Evolutionary conservation across 345 rosid species (phyloP).

Genomic region (Litchi chinensis): DNA sequence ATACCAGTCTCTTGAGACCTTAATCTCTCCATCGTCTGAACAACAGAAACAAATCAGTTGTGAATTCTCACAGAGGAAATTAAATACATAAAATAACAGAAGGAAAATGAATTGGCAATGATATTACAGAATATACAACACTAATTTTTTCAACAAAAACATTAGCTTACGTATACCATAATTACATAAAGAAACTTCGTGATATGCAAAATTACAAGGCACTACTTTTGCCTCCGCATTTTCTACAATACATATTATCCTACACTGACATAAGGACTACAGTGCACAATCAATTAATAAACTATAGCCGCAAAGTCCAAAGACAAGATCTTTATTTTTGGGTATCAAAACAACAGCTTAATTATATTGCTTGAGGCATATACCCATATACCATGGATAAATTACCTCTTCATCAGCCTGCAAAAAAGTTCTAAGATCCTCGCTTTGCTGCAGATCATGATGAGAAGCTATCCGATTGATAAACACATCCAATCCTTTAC

Average conservation of each 20-base stretch:
- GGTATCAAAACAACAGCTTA: neutral
- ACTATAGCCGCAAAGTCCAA: neutral
- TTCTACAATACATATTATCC: neutral
- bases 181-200: neutral
- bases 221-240: neutral
- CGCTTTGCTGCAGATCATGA: conserved; percentile 85
- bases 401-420: conserved; percentile 97
- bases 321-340: neutral
- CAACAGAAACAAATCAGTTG: conserved; percentile 15
- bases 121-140: conserved; percentile 1
- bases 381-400: neutral
- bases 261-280: neutral
- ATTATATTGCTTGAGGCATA: neutral
- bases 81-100: no score
- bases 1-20: conserved; percentile 81
- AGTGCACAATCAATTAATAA: neutral
- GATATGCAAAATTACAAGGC: neutral
- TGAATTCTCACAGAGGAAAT: conserved; percentile 2
- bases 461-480: conserved; percentile 90
- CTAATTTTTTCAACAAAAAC: neutral
- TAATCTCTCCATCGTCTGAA: conserved; percentile 96
- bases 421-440: conserved; percentile 90
- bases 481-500: conserved; percentile 83
- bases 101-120: no score
- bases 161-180: neutral